Percentiles rank a stretch among this genome's conserved stretches.
These are phyloP conservation scores for Rhodotorula babjevae DNA, from an alignment of 768 basidiomycete genomes.

Conservation along the genomic window DNA sequence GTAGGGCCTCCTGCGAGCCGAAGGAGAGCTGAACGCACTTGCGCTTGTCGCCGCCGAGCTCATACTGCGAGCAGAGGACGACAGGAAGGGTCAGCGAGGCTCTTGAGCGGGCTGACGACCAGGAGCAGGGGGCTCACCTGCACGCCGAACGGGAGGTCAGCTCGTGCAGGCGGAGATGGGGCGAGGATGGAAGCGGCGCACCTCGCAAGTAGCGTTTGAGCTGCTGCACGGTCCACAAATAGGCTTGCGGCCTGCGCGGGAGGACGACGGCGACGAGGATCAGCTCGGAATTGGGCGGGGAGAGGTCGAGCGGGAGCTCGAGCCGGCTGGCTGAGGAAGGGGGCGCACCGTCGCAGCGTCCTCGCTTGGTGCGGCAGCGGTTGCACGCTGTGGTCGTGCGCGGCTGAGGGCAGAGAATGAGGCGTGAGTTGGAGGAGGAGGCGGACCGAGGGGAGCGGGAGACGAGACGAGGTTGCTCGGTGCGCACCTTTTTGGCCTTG, in stretches of 20 bases:
- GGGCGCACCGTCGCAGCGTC: slow-evolving; percentile 19
- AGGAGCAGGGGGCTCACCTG: too few species aligned
- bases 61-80: slow-evolving; percentile 1
- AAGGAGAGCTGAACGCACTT: background rate
- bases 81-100: too few species aligned
- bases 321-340: too few species aligned
- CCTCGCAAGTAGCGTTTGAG: slow-evolving; percentile 1
- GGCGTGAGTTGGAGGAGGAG: too few species aligned
- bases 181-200: too few species aligned
- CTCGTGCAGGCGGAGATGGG: too few species aligned
- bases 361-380: slow-evolving; percentile 22
- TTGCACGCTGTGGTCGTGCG: slow-evolving; percentile 22
- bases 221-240: background rate
- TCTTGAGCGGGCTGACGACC: too few species aligned
- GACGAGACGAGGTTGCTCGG: background rate
- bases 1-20: background rate
- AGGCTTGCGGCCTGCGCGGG: slow-evolving; percentile 8
- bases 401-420: background rate
- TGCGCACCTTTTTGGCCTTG: slow-evolving; percentile 4
- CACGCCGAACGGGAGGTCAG: too few species aligned
- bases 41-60: slow-evolving; percentile 10
- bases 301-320: too few species aligned
- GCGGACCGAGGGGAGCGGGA: background rate
- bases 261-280: too few species aligned
- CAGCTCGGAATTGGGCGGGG: too few species aligned